phyloP scores from a whole-genome alignment of 2,329 filamentous ascomycete species.

The Ustulina deusta region DNA sequence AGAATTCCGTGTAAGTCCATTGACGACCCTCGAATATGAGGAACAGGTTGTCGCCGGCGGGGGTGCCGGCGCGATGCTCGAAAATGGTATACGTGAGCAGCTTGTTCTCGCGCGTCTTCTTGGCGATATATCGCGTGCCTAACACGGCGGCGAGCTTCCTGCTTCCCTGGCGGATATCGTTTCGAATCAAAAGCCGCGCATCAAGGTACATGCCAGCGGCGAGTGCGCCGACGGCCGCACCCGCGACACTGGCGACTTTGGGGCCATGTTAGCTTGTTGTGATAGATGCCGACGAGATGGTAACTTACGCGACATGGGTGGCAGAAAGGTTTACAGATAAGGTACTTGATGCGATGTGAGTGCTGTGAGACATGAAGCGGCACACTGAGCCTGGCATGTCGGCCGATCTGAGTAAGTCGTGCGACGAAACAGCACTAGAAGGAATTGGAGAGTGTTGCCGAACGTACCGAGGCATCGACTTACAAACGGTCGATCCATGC shows the following conservation, averaged over 20 bases:
- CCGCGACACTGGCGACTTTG: constrained; percentile 31
- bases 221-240: constrained; percentile 32
- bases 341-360: background rate
- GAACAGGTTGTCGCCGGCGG: constrained; percentile 42
- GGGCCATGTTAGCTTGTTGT: constrained; percentile 10
- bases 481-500: constrained; percentile 1
- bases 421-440: background rate
- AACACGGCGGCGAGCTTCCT: constrained; percentile 3
- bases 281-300: no score
- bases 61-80: constrained; percentile 44
- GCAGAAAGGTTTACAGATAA: background rate
- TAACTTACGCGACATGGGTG: constrained; percentile 31
- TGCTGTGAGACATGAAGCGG: background rate
- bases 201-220: constrained; percentile 39
- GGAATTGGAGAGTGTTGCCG: constrained; percentile 13
- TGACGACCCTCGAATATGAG: constrained; percentile 70
- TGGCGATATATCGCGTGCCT: constrained; percentile 52
- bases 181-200: constrained; percentile 32
- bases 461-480: constrained; percentile 5
- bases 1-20: constrained; percentile 70
- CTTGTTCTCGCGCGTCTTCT: constrained; percentile 41
- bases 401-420: background rate
- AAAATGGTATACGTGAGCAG: constrained; percentile 44
- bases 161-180: constrained; percentile 34
- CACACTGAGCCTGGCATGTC: background rate